These are phyloP conservation scores for Kodamaea arcana DNA, from an alignment of 1,139 yeast genomes.

Conservation along the genomic window DNA sequence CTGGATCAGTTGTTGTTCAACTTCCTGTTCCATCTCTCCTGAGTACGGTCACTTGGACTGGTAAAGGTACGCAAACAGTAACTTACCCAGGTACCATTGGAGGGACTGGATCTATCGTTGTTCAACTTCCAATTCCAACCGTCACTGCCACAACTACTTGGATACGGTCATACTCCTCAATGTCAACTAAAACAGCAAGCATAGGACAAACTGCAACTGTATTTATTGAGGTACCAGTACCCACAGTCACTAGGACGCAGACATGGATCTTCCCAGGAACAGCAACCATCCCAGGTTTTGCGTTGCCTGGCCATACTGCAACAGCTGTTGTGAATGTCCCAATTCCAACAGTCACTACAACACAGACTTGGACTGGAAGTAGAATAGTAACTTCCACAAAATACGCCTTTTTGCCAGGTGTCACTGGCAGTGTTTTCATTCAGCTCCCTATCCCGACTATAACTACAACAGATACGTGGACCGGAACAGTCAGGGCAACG, in stretches of 20 bases:
- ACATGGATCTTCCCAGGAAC: slow-evolving; percentile 5
- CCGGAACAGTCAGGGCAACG: too few species aligned
- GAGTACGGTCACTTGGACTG: slow-evolving; percentile 7
- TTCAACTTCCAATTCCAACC: slow-evolving; percentile 3
- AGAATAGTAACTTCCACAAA: slow-evolving; percentile 5
- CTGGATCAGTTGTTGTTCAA: slow-evolving; percentile 7
- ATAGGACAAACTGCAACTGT: slow-evolving; percentile 9
- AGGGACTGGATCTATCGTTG: slow-evolving; percentile 2
- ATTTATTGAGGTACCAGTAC: slow-evolving; percentile 15
- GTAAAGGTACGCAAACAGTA: slow-evolving; percentile 1
- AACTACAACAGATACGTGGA: slow-evolving; percentile 2
- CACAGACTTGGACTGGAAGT: slow-evolving; percentile 5
- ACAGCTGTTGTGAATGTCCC: slow-evolving; percentile 11
- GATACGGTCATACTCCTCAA: slow-evolving; percentile 1
- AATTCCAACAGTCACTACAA: slow-evolving; percentile 3
- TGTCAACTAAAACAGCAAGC: slow-evolving; percentile 5
- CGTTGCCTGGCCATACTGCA: background rate
- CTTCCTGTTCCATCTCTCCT: slow-evolving; percentile 9
- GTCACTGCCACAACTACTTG: slow-evolving; percentile 5
- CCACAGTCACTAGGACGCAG: slow-evolving; percentile 3
- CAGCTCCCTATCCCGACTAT: slow-evolving; percentile 9
- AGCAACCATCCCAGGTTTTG: slow-evolving; percentile 6
- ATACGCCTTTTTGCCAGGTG: slow-evolving; percentile 4
- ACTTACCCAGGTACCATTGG: slow-evolving; percentile 8
- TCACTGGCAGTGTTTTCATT: slow-evolving; percentile 7